Evolutionary conservation across 441 rosid genomes (phyloP).

Genomic region (Cnidoscolus chayamansa): DNA sequence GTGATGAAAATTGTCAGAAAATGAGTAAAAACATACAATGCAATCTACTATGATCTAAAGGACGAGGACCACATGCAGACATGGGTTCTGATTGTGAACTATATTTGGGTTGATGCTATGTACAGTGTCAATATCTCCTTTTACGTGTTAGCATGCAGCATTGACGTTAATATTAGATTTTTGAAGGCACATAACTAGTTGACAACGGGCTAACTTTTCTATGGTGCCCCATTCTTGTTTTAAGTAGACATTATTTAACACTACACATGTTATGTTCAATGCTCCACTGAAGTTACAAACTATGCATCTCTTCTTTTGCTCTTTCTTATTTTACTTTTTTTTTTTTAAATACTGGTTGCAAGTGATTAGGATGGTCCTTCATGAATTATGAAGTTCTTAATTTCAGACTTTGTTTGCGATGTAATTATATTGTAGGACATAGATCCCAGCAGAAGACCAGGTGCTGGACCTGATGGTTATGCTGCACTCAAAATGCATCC

Average conservation of each 20-base stretch:
- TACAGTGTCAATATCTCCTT: background rate
- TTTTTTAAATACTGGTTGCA: background rate
- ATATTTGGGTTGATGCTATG: background rate
- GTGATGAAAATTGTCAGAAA: background rate
- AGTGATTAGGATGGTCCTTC: background rate
- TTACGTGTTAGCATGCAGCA: background rate
- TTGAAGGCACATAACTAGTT: background rate
- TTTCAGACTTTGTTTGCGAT: slow-evolving; percentile 18
- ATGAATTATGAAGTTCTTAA: slow-evolving; percentile 7
- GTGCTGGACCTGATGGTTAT: slow-evolving; percentile 89
- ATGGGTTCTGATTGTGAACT: background rate
- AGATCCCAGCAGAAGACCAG: slow-evolving; percentile 91
- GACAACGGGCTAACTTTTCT: background rate
- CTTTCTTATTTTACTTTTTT: background rate
- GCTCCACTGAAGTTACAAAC: background rate
- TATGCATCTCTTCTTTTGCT: background rate
- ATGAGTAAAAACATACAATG: background rate
- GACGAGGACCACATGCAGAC: background rate
- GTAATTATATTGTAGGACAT: slow-evolving; percentile 56
- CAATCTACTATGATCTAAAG: background rate
- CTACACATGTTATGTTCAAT: background rate
- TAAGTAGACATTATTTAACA: background rate
- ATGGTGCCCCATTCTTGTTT: background rate
- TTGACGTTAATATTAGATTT: background rate
- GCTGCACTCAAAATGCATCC: slow-evolving; percentile 79